Conservation (phyloP, 2,329 filamentous ascomycete genomes). For the Aspergillus brasiliensis region DNA sequence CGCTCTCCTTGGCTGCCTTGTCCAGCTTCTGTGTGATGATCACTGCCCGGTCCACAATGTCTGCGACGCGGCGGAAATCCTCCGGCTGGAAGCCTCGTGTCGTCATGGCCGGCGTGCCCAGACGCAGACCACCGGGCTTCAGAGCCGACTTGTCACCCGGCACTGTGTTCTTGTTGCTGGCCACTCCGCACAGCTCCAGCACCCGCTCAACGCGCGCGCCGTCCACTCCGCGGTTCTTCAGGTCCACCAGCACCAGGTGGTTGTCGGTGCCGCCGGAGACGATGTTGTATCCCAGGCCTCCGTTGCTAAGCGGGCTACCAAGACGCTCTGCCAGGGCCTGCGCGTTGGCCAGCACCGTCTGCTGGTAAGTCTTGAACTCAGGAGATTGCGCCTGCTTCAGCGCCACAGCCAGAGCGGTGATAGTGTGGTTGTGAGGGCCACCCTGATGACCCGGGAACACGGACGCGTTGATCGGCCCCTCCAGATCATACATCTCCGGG, state of each 20-base stretch:
- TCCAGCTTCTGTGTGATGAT: conserved; percentile 75
- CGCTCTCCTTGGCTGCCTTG: conserved; percentile 68
- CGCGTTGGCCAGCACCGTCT: conserved; percentile 89
- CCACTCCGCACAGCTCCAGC: conserved; percentile 88
- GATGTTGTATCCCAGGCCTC: conserved; percentile 83
- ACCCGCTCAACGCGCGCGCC: conserved; percentile 90
- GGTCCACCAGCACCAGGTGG: conserved; percentile 94
- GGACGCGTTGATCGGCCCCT: conserved; percentile 96
- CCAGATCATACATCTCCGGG: conserved; percentile 86
- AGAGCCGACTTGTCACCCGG: conserved; percentile 93
- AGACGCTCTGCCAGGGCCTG: conserved; percentile 78
- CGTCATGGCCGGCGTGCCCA: conserved; percentile 97
- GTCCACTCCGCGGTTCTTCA: conserved; percentile 83
- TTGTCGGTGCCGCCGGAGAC: conserved; percentile 96
- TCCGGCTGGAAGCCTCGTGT: conserved; percentile 86
- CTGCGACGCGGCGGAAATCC: conserved; percentile 84
- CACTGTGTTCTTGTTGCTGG: conserved; percentile 99
- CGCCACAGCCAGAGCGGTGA: conserved; percentile 92
- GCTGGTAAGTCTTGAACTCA: conserved; percentile 93
- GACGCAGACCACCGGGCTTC: conserved; percentile 87
- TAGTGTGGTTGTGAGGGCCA: conserved; percentile 99
- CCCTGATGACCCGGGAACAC: conserved; percentile 99
- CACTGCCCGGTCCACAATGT: conserved; percentile 82
- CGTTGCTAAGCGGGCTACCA: conserved; percentile 68
- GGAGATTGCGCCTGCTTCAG: conserved; percentile 88